Evolutionary conservation across 2,329 filamentous ascomycete genomes (phyloP).

Genomic region (Seiridium unicorne): DNA sequence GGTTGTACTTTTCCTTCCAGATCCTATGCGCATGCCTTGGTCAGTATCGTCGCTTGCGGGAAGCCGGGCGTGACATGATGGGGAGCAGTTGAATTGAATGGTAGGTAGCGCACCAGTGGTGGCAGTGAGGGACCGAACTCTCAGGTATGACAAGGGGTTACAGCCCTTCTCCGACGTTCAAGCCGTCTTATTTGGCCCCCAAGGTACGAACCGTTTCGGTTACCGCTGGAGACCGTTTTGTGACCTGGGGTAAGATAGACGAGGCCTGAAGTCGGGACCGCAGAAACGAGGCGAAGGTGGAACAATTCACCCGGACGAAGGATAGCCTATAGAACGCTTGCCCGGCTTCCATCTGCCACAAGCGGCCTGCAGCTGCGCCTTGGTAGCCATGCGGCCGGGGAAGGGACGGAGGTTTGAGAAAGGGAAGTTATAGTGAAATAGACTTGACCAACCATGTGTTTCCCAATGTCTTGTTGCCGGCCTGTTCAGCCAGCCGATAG

Average conservation of each 20-base stretch:
- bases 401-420: constrained; percentile 16
- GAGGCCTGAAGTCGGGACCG: constrained; percentile 9
- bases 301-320: constrained; percentile 13
- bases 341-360: constrained; percentile 29
- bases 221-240: not conserved
- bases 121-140: not conserved
- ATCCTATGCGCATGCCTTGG: constrained; percentile 61
- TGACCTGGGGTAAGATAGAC: constrained; percentile 8
- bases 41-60: constrained; percentile 16
- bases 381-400: constrained; percentile 15
- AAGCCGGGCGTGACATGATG: not conserved
- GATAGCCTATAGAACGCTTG: constrained; percentile 31
- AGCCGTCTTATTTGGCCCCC: constrained; percentile 14
- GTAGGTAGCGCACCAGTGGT: not conserved
- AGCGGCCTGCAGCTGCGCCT: constrained; percentile 13
- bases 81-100: not conserved
- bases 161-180: not conserved
- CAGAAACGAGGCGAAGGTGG: constrained; percentile 23
- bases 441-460: constrained; percentile 80
- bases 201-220: constrained; percentile 15
- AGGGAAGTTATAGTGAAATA: constrained; percentile 14
- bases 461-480: constrained; percentile 84
- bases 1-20: constrained; percentile 94
- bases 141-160: too few species aligned
- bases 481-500: constrained; percentile 85